Evolutionary conservation across 177 flowering plant species (phyloP).

Genomic region (Vitis hybrid): DNA sequence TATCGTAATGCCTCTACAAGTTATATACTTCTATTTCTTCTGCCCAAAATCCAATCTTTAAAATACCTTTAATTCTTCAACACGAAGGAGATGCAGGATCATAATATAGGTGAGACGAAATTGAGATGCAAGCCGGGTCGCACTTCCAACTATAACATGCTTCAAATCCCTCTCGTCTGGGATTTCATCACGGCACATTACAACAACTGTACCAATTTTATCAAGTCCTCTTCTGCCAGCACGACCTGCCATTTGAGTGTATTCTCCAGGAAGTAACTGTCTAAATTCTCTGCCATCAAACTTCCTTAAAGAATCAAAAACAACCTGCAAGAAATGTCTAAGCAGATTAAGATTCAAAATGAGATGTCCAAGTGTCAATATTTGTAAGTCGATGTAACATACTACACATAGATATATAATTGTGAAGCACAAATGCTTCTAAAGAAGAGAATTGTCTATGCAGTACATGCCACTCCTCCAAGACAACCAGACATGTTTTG

Average conservation of each 20-base stretch:
- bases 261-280: conserved; percentile 92
- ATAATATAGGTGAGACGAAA: conserved; percentile 94
- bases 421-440: no score
- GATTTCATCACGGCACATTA: conserved; percentile 93
- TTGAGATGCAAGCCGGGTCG: conserved; percentile 92
- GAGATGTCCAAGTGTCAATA: background rate
- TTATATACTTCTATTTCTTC: background rate
- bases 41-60: background rate
- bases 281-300: conserved; percentile 98
- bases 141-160: conserved; percentile 77
- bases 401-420: no score
- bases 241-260: conserved; percentile 99
- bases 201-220: conserved; percentile 87
- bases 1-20: background rate
- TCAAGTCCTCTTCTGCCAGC: conserved; percentile 99
- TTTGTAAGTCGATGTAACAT: background rate
- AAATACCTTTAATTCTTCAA: conserved; percentile 91
- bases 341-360: conserved; percentile 9
- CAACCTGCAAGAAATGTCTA: conserved; percentile 60
- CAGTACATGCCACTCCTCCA: no score
- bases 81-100: conserved; percentile 97
- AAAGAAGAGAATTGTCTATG: no score
- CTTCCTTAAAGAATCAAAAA: conserved; percentile 93
- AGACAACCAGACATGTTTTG: no score
- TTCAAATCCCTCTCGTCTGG: conserved; percentile 82